Evolutionary conservation across 352 stramenopile species (phyloP).

Genomic region (Poterioochromonas sp.): DNA sequence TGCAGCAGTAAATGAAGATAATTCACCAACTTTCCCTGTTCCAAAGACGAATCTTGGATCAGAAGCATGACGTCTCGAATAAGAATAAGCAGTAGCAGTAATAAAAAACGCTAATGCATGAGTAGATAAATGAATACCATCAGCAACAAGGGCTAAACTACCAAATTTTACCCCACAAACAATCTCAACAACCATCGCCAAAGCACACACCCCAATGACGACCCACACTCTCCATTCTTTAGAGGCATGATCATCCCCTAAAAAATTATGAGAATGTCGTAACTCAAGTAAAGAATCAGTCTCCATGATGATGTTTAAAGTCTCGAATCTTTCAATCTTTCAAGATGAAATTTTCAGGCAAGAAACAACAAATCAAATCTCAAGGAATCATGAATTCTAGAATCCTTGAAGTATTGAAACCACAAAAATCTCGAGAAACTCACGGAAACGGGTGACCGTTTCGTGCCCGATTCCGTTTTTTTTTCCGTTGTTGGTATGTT

Average conservation of each 20-base stretch:
- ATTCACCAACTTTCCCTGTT: not conserved
- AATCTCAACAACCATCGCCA: not conserved
- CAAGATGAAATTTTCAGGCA: no score
- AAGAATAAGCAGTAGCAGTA: not conserved
- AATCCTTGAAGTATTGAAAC: no score
- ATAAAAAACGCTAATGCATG: slow-evolving; percentile 1
- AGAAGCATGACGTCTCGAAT: not conserved
- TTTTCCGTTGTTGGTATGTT: no score
- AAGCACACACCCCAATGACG: not conserved
- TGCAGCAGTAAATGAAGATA: not conserved
- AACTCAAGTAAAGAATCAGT: no score
- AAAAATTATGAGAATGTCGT: not conserved
- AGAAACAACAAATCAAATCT: no score
- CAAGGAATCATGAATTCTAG: no score
- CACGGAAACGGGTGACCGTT: no score
- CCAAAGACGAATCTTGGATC: not conserved
- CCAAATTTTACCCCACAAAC: not conserved
- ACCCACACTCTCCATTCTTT: not conserved
- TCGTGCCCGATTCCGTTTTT: no score
- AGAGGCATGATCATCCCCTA: not conserved
- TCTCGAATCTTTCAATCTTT: no score
- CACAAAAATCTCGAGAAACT: no score
- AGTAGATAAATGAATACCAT: not conserved
- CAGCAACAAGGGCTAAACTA: not conserved
- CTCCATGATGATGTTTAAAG: no score